Base-by-base conservation (phyloP, 2,329 filamentous ascomycete genomes). In the Alternaria solani region DNA sequence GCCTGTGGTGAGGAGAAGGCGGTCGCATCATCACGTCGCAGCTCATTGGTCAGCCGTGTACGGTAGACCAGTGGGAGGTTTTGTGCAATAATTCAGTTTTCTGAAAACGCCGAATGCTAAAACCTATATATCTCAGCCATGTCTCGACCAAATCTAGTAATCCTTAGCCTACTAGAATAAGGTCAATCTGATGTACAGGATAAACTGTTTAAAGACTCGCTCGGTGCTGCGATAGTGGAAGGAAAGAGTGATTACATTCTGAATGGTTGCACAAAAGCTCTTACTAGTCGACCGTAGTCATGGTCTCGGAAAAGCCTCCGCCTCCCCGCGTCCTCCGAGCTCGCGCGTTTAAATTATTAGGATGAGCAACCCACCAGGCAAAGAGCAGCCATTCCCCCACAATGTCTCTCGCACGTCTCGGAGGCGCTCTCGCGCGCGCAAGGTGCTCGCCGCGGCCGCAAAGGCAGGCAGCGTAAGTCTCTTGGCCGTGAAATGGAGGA, bases 351-450 rank as follows among this genome's bases (percentile, higher is more conserved):
- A 75, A 75, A 74, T 72, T 68, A 68, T 69, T 48, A 38, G 20
- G 46, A 36, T 26, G 20, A 49, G 32, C 32, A n/a, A 26, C 44
- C 55, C 51, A 55, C 59, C 47, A 61, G 56, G 53, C 54, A 49
- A 32, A 51, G 62, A 64, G 68, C 56, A 61, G 54, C 55, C 65
- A 67, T 65, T 59, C 69, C 62, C 66, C 67, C 62, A 73, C 49
- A 52, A 75, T 76, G 75, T 69, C 71, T 67, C 68, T 75, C 67
- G 68, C 75, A 71, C 75, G 75, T 57, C 68, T 76, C 57, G 72
- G 74, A 73, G 72, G 71, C 59, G 66, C 61, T 54, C 62, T 78
- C 56, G 67, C 72, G 56, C 76, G 75, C 68, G 67, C 71, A 59
- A 68, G 64, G 64, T 73, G 71, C 64, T 64, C 67, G 54, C 59